A percentile compares a stretch with the other conserved stretches of the same genome.
Conservation (phyloP, 352 stramenopile species). For the Phytophthora capsici region DNA sequence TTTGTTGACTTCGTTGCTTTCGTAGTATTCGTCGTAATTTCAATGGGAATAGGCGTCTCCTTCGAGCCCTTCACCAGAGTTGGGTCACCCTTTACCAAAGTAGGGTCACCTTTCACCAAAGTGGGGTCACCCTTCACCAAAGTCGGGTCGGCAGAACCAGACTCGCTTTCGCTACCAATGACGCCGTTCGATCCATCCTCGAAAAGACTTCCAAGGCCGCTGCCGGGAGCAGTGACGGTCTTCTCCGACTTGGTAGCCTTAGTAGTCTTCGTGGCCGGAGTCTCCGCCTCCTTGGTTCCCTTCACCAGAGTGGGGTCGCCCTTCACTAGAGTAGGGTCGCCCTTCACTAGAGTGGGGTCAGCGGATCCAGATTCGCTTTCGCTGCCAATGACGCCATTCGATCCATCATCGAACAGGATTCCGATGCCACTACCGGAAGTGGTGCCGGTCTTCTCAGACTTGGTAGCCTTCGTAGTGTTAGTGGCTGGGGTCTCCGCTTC, state of each 20-base stretch:
- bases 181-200: conserved; percentile 7
- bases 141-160: neutral
- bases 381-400: conserved; percentile 3
- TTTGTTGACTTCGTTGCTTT: conserved; percentile 5
- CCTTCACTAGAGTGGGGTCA: conserved; percentile 1
- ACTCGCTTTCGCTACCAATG: conserved; percentile 1
- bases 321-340: too few relatives aligned
- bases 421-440: too few relatives aligned
- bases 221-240: conserved; percentile 9
- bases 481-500: neutral
- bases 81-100: neutral
- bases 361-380: neutral
- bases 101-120: conserved; percentile 6
- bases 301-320: too few relatives aligned
- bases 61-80: conserved; percentile 13
- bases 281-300: conserved; percentile 2
- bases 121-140: neutral
- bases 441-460: too few relatives aligned
- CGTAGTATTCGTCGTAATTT: conserved; percentile 7
- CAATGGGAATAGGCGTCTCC: neutral
- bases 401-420: conserved; percentile 12
- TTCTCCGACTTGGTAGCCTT: conserved; percentile 20
- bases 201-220: conserved; percentile 14
- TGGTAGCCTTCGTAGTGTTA: too few relatives aligned
- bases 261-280: conserved; percentile 4